phyloP scores from a whole-genome alignment of 1,284 basidiomycete genomes.

The Golubevia sp. region DNA sequence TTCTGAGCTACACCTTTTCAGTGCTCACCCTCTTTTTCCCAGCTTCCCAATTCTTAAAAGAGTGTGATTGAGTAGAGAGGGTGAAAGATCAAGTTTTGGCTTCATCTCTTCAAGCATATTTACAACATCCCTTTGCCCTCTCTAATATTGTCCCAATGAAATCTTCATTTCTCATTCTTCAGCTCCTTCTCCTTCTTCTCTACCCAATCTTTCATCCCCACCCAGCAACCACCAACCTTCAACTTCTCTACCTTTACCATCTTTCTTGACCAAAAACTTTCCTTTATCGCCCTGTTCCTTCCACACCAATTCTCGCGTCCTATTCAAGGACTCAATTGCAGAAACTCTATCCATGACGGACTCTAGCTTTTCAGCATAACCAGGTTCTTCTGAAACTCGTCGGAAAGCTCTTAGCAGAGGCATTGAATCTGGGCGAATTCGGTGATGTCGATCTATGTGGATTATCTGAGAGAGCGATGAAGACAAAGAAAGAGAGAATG shows the following conservation, averaged over 20 bases:
- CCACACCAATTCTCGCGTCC: neutral
- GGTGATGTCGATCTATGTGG: slow-evolving; percentile 47
- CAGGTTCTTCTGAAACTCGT: slow-evolving; percentile 32
- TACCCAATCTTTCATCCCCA: slow-evolving; percentile 44
- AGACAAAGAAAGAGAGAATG: neutral
- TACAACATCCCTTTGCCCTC: too few relatives aligned
- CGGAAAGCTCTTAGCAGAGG: slow-evolving; percentile 45
- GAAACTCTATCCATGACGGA: slow-evolving; percentile 50
- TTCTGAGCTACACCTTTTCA: too few relatives aligned
- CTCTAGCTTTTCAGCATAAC: slow-evolving; percentile 41
- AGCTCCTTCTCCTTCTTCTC: slow-evolving; percentile 26
- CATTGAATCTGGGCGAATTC: slow-evolving; percentile 48
- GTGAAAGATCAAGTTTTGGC: too few relatives aligned
- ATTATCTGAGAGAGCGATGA: slow-evolving; percentile 14
- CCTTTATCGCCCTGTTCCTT: slow-evolving; percentile 12
- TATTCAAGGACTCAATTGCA: slow-evolving; percentile 30
- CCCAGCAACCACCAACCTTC: slow-evolving; percentile 45
- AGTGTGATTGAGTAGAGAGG: too few relatives aligned
- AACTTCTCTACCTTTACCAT: slow-evolving; percentile 37
- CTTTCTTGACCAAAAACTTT: slow-evolving; percentile 42
- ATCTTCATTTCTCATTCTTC: too few relatives aligned
- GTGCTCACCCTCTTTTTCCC: too few relatives aligned
- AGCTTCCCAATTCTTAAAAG: too few relatives aligned
- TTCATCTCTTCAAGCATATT: too few relatives aligned
- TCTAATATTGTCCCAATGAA: too few relatives aligned